A percentile compares a stretch with the other conserved stretches of the same genome.
Evolutionary conservation across 2,329 filamentous ascomycete species (phyloP).

Genomic region (Sphaerulina musiva): DNA sequence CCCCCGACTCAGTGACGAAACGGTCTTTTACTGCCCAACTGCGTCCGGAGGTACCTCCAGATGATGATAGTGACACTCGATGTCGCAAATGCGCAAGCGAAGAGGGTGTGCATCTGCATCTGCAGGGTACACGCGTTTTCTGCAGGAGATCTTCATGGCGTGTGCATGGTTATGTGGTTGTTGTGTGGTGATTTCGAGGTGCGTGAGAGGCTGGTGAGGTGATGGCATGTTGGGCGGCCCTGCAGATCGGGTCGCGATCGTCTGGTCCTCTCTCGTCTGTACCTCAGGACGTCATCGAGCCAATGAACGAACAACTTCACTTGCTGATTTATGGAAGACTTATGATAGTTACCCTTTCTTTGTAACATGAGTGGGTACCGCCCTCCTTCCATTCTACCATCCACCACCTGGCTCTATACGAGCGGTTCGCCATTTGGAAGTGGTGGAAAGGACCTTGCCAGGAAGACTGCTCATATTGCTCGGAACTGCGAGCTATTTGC

Average conservation of each 20-base stretch:
- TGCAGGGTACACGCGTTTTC: background rate
- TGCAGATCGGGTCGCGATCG: constrained; percentile 1
- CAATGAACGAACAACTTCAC: background rate
- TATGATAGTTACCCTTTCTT: background rate
- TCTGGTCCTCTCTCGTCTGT: background rate
- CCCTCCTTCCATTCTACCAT: background rate
- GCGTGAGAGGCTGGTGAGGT: too few species aligned
- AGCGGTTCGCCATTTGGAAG: too few species aligned
- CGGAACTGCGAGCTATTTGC: too few species aligned
- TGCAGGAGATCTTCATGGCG: background rate
- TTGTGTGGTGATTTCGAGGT: background rate
- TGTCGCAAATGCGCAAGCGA: too few species aligned
- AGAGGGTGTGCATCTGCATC: background rate
- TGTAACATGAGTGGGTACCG: background rate
- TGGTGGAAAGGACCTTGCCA: too few species aligned
- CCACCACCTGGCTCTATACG: too few species aligned
- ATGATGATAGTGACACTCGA: too few species aligned
- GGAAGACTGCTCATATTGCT: too few species aligned
- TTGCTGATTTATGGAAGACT: background rate
- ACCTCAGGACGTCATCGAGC: background rate
- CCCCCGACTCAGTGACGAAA: background rate
- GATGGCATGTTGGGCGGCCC: background rate
- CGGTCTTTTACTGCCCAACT: background rate
- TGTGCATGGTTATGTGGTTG: background rate
- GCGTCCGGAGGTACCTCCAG: too few species aligned